Base-by-base conservation (phyloP, 2,329 filamentous ascomycete genomes). In the Aspergillus sergii region DNA sequence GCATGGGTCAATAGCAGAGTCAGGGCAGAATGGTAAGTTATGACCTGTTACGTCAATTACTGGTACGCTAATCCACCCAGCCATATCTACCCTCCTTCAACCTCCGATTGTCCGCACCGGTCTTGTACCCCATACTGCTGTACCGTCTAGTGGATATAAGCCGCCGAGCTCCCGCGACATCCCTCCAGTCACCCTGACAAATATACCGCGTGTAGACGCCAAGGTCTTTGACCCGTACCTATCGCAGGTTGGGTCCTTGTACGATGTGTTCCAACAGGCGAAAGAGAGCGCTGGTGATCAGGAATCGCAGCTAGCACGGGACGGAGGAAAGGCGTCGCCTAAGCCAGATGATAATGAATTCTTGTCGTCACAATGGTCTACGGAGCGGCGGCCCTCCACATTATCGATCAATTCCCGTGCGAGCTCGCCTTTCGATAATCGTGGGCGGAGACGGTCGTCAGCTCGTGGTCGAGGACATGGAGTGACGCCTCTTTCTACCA, bases 31-130 rank as follows among this genome's bases (percentile, higher is more conserved):
- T 86, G 93, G 90, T 91, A 54, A 43, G 67, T 66, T 14, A 57
- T 63, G 36, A 9, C 4, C 3, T 12, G 16, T 4, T 4, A 9
- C 21, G 21, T 32, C 5, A 12, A n/a, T 30, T 50, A 30, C 34
- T n/a, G 5, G 21, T 21, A 36, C 21, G 61, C 62, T 74, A 57
- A 70, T 58, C 61, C 23, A 32, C 60, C 14, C 66, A 92, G 91
- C 95, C 65, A 98, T 98, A 71, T 97, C 94, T 10, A 96, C 93
- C 1, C 85, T 98, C n/a, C 86, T 98, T 4, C 92, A 96, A 73
- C 90, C 93, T 32, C 92, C 94, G 4, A 96, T 97, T 69, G 88
- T 96, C 62, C 88, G 94, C 67, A 96, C 94, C 2, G 94, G 94
- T 61, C 85, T 97, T 57, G 84, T 93, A 60, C 91, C 94, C 26